These are phyloP conservation scores for Mimosa pudica DNA, from an alignment of 306 rosid species.

Conservation along the genomic window DNA sequence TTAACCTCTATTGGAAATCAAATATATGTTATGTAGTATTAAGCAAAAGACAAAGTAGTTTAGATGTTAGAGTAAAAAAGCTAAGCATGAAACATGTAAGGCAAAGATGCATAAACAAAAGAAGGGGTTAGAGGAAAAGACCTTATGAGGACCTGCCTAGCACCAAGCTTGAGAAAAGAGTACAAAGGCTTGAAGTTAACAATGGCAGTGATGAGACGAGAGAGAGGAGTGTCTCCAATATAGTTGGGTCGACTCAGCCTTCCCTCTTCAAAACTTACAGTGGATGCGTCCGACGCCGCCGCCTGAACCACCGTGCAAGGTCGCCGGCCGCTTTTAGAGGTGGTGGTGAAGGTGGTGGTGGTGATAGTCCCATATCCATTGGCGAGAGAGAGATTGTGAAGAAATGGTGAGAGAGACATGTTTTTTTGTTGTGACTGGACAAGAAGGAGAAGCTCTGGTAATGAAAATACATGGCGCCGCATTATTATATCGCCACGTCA, in stretches of 20 bases:
- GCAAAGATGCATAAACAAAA: neutral
- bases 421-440: neutral
- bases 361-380: slow-evolving; percentile 25
- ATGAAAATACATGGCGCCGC: neutral
- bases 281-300: slow-evolving; percentile 39
- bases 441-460: neutral
- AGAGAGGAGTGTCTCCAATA: slow-evolving; percentile 60
- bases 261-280: slow-evolving; percentile 49
- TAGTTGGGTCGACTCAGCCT: slow-evolving; percentile 51
- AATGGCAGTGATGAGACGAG: slow-evolving; percentile 55
- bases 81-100: neutral
- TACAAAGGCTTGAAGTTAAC: slow-evolving; percentile 65
- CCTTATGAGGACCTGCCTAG: slow-evolving; percentile 66
- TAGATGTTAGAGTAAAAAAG: neutral
- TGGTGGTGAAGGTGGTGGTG: slow-evolving; percentile 27
- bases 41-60: neutral
- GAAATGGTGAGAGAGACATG: slow-evolving; percentile 51
- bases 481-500: neutral
- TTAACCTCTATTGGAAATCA: too few relatives aligned
- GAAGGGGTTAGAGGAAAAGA: neutral
- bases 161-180: slow-evolving; percentile 65
- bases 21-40: too few relatives aligned
- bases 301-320: slow-evolving; percentile 26
- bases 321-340: slow-evolving; percentile 13
- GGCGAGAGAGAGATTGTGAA: slow-evolving; percentile 34